Conservation (phyloP, 192 early-diverging fungal genomes). For the Coemansia sp. region DNA sequence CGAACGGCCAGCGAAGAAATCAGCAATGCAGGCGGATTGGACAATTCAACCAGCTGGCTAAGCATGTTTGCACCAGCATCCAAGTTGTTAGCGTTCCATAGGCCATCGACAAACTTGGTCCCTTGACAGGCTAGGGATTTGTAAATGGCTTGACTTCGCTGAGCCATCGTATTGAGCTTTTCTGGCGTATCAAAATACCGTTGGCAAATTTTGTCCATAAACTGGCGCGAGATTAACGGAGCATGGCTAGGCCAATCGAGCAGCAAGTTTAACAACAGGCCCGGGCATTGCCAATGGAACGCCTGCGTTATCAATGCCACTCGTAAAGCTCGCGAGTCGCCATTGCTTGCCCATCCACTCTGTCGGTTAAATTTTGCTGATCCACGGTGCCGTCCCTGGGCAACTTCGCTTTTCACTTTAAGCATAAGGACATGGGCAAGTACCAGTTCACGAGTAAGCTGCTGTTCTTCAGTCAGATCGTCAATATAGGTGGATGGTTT, state of each 20-base stretch:
- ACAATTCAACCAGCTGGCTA: neutral
- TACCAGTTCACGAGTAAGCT: conserved; percentile 4
- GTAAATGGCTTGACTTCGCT: conserved; percentile 3
- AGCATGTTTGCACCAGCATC: neutral
- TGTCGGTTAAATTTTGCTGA: neutral
- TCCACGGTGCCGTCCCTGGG: conserved; percentile 16
- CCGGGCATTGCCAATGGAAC: conserved; percentile 4
- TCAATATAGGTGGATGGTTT: neutral
- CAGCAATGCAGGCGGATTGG: neutral
- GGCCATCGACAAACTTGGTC: conserved; percentile 9
- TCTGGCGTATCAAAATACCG: neutral
- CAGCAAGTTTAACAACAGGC: conserved; percentile 27
- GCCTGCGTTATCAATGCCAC: conserved; percentile 16
- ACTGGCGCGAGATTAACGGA: neutral
- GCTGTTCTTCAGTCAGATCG: neutral
- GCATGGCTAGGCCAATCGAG: conserved; percentile 14
- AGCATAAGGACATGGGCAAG: conserved; percentile 20
- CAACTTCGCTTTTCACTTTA: conserved; percentile 10
- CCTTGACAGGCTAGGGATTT: neutral
- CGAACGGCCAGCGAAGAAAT: conserved; percentile 15
- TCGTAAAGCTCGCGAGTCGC: conserved; percentile 3
- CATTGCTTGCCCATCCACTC: neutral
- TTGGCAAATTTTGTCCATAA: conserved; percentile 3
- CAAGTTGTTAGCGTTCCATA: conserved; percentile 19
- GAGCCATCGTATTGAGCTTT: neutral